phyloP scores from a whole-genome alignment of 768 basidiomycete species.

The Phlebiopsis flavidoalba region DNA sequence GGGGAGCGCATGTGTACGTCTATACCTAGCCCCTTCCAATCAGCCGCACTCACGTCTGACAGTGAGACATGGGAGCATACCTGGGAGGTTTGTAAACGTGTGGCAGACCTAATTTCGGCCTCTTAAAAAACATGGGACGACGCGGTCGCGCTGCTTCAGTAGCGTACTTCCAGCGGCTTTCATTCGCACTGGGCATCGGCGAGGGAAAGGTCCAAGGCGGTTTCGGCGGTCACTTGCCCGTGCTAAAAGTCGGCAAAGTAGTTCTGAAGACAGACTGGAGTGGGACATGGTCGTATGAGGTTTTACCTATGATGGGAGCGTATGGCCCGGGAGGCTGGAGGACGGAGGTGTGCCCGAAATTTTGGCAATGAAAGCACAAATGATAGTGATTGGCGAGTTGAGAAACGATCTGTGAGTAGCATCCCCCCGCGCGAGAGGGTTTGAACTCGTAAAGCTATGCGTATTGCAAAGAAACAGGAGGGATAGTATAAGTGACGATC shows the following conservation, averaged over 20 bases:
- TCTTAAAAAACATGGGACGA: conserved; percentile 21
- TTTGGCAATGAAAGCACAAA: no score
- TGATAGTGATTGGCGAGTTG: no score
- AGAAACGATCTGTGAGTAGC: no score
- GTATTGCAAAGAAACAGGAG: no score
- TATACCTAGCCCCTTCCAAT: neutral
- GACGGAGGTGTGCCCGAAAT: no score
- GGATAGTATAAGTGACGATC: no score
- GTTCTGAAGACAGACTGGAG: conserved; percentile 24
- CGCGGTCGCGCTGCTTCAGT: neutral
- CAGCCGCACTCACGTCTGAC: neutral
- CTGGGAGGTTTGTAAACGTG: conserved; percentile 27
- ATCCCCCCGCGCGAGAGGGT: no score
- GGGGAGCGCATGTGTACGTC: conserved; percentile 26
- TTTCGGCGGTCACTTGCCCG: conserved; percentile 22
- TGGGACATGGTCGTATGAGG: conserved; percentile 27
- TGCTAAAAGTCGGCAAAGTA: conserved; percentile 22
- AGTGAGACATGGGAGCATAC: conserved; percentile 28
- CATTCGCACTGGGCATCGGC: neutral
- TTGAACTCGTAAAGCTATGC: no score
- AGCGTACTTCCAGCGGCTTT: neutral
- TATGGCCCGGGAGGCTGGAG: no score
- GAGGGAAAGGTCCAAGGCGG: conserved; percentile 1
- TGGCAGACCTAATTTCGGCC: conserved; percentile 25
- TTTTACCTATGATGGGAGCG: conserved; percentile 20